Percentiles rank a stretch among this genome's conserved stretches.
Evolutionary conservation across 1,284 basidiomycete genomes (phyloP).

Genomic region (Leccinum fallax): DNA sequence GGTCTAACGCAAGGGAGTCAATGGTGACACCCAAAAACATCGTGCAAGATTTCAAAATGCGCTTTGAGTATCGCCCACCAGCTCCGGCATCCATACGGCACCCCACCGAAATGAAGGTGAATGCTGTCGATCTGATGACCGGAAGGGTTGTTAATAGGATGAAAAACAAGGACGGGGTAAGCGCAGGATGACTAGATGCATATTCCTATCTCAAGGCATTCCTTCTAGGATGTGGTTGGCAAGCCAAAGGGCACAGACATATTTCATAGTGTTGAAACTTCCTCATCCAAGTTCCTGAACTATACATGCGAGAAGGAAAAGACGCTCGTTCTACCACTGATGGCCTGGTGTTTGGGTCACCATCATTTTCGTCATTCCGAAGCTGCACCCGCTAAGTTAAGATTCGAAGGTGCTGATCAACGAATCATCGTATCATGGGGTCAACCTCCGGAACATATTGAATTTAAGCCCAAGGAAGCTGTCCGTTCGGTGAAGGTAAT

Average conservation of each 20-base stretch:
- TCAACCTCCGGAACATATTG: conserved; percentile 15
- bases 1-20: background rate
- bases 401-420: conserved; percentile 15
- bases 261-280: conserved; percentile 30
- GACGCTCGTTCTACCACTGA: conserved; percentile 18
- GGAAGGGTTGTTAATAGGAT: conserved; percentile 18
- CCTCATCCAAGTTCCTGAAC: conserved; percentile 29
- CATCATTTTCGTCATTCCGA: conserved; percentile 19
- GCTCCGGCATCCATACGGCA: conserved; percentile 9
- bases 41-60: conserved; percentile 10
- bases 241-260: background rate
- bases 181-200: conserved; percentile 5
- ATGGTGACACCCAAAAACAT: conserved; percentile 22
- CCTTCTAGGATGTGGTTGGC: conserved; percentile 7
- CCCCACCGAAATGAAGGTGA: background rate
- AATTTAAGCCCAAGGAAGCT: conserved; percentile 23
- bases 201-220: conserved; percentile 4
- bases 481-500: conserved; percentile 19
- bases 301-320: conserved; percentile 12
- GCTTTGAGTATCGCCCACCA: conserved; percentile 9
- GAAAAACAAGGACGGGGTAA: conserved; percentile 31
- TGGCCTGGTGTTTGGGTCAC: conserved; percentile 31
- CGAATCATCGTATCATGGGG: conserved; percentile 14
- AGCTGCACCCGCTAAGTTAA: conserved; percentile 15
- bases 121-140: conserved; percentile 12